A percentile compares a stretch with the other conserved stretches of the same genome.
Evolutionary conservation across 768 basidiomycete genomes (phyloP).

Genomic region (Trametes cubensis): DNA sequence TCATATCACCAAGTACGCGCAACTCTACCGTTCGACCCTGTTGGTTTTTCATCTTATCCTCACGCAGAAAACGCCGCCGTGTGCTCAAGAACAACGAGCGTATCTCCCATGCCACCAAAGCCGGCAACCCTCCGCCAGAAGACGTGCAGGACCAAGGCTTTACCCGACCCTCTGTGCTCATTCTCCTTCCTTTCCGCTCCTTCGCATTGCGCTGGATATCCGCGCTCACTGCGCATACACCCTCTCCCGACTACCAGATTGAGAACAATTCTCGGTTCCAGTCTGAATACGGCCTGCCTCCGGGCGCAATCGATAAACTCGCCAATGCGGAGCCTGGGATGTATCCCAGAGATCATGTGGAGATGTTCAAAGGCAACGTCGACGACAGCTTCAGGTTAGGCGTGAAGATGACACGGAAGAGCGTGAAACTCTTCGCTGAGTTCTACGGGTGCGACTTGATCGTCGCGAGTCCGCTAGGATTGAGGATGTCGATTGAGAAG

Average conservation of each 20-base stretch:
- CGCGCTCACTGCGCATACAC: conserved; percentile 77
- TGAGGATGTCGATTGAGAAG: conserved; percentile 91
- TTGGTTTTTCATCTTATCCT: background rate
- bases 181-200: conserved; percentile 93
- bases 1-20: conserved; percentile 81
- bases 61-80: conserved; percentile 80
- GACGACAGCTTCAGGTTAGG: conserved; percentile 95
- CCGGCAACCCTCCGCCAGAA: conserved; percentile 58
- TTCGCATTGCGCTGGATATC: conserved; percentile 81
- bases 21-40: no score
- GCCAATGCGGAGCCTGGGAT: conserved; percentile 69
- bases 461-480: conserved; percentile 89
- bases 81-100: conserved; percentile 95
- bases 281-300: conserved; percentile 80
- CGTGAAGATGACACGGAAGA: conserved; percentile 90
- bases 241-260: conserved; percentile 73
- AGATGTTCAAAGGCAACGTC: conserved; percentile 94
- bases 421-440: conserved; percentile 86
- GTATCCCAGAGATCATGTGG: conserved; percentile 88
- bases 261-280: conserved; percentile 87
- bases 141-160: conserved; percentile 96
- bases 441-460: conserved; percentile 93
- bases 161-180: conserved; percentile 90
- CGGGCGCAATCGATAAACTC: conserved; percentile 80
- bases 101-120: conserved; percentile 70